Evolutionary conservation across 2,329 filamentous ascomycete genomes (phyloP).

Genomic region (Mollisia scopiformis): DNA sequence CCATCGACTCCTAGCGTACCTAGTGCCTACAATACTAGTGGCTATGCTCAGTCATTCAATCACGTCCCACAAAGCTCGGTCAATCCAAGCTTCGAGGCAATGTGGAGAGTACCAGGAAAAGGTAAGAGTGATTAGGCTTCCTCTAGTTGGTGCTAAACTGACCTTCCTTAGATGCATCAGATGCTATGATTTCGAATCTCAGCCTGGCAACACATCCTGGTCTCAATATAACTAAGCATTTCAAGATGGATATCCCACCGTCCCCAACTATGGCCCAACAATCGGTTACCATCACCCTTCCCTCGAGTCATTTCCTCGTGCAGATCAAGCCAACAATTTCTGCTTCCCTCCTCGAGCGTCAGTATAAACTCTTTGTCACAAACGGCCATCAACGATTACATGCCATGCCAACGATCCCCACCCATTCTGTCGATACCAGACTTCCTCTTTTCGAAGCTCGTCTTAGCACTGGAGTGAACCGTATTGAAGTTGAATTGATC

Average conservation of each 20-base stretch:
- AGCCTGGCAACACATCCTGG: constrained; percentile 70
- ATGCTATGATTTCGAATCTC: constrained; percentile 70
- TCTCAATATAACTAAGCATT: constrained; percentile 62
- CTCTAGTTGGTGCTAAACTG: constrained; percentile 8
- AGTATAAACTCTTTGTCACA: constrained; percentile 77
- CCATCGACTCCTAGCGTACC: constrained; percentile 32
- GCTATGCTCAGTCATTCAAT: constrained; percentile 36
- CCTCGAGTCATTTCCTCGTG: constrained; percentile 68
- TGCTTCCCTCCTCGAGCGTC: constrained; percentile 64
- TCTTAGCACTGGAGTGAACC: constrained; percentile 73
- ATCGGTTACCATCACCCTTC: constrained; percentile 72
- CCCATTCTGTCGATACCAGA: constrained; percentile 55
- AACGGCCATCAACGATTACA: constrained; percentile 66
- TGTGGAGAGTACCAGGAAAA: constrained; percentile 47
- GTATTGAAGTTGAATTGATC: constrained; percentile 77
- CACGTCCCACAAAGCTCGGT: constrained; percentile 33
- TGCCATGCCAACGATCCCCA: constrained; percentile 50
- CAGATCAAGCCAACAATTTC: constrained; percentile 72
- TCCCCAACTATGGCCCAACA: constrained; percentile 69
- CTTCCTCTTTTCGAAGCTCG: constrained; percentile 77
- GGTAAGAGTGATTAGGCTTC: constrained; percentile 40
- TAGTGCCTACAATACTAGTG: constrained; percentile 26
- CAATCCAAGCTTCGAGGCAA: constrained; percentile 44
- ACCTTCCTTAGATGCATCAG: constrained; percentile 49
- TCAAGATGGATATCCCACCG: constrained; percentile 66